These are phyloP conservation scores for Lachnum nothofagi DNA, from an alignment of 2,329 filamentous ascomycete genomes.

Conservation along the genomic window DNA sequence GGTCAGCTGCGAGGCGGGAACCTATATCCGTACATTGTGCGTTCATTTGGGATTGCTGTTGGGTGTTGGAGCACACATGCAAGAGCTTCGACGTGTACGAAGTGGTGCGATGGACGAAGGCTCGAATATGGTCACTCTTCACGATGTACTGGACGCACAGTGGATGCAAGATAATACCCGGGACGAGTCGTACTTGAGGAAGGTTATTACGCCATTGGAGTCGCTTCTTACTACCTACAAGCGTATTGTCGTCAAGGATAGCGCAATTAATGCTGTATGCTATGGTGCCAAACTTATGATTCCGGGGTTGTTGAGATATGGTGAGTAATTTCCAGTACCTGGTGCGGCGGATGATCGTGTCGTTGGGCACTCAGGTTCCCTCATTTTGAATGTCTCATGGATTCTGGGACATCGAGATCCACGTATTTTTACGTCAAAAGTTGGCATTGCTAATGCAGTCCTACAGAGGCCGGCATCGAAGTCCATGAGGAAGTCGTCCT, in stretches of 20 bases:
- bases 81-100: slow-evolving; percentile 90
- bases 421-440: too few species aligned
- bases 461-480: slow-evolving; percentile 77
- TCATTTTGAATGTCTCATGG: too few species aligned
- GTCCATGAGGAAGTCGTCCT: slow-evolving; percentile 93
- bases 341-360: too few species aligned
- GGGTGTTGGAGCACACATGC: slow-evolving; percentile 93
- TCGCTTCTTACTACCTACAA: slow-evolving; percentile 90
- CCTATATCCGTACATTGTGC: slow-evolving; percentile 97
- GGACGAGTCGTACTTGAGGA: slow-evolving; percentile 87
- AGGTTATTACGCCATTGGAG: slow-evolving; percentile 88
- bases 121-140: slow-evolving; percentile 83
- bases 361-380: too few species aligned
- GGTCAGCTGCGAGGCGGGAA: slow-evolving; percentile 98
- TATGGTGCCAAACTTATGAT: slow-evolving; percentile 99
- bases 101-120: slow-evolving; percentile 93
- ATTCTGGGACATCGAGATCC: too few species aligned
- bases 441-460: slow-evolving; percentile 32
- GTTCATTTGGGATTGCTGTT: slow-evolving; percentile 76
- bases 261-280: slow-evolving; percentile 92
- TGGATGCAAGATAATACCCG: slow-evolving; percentile 94
- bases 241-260: slow-evolving; percentile 95
- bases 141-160: slow-evolving; percentile 93
- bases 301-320: slow-evolving; percentile 87
- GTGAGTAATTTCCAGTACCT: slow-evolving; percentile 47